Conservation (phyloP, 768 basidiomycete species). For the Tylopilus balloui region DNA sequence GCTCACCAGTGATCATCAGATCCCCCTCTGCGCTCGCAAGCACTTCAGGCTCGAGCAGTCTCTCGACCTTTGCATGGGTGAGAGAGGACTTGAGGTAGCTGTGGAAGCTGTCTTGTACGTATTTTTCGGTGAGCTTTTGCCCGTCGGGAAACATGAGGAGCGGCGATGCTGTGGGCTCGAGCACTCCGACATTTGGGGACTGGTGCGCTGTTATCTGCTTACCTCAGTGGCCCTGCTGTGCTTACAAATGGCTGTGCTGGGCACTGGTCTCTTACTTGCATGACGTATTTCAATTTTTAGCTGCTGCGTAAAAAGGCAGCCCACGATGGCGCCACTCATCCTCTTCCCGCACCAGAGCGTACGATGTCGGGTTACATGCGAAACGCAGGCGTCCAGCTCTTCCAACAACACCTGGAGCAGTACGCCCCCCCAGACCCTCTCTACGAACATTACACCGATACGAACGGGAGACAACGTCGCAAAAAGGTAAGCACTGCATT, state of each 20-base stretch:
- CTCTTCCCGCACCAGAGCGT: not conserved
- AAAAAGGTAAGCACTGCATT: slow-evolving; percentile 32
- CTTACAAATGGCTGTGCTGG: slow-evolving; percentile 9
- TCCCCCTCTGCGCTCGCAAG: slow-evolving; percentile 77
- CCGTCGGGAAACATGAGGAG: slow-evolving; percentile 21
- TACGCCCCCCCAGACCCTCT: slow-evolving; percentile 72
- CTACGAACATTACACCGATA: slow-evolving; percentile 45
- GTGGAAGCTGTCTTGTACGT: slow-evolving; percentile 77
- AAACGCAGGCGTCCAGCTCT: slow-evolving; percentile 55
- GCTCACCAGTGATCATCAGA: slow-evolving; percentile 78
- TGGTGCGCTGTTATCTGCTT: not conserved
- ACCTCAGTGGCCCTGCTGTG: not conserved
- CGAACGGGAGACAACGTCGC: slow-evolving; percentile 28
- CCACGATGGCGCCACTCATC: not conserved
- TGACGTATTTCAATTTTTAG: slow-evolving; percentile 1
- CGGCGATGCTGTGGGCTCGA: not conserved
- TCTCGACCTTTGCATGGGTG: slow-evolving; percentile 72
- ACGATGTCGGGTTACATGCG: slow-evolving; percentile 29
- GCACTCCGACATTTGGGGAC: not conserved
- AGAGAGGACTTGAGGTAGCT: slow-evolving; percentile 76
- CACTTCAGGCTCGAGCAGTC: slow-evolving; percentile 65
- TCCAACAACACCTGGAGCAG: slow-evolving; percentile 53
- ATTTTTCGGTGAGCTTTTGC: slow-evolving; percentile 52
- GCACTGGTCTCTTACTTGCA: not conserved
- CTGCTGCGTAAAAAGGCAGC: not conserved